Base-by-base conservation (phyloP, 305 asterid species). In the Nicotiana rustica region DNA sequence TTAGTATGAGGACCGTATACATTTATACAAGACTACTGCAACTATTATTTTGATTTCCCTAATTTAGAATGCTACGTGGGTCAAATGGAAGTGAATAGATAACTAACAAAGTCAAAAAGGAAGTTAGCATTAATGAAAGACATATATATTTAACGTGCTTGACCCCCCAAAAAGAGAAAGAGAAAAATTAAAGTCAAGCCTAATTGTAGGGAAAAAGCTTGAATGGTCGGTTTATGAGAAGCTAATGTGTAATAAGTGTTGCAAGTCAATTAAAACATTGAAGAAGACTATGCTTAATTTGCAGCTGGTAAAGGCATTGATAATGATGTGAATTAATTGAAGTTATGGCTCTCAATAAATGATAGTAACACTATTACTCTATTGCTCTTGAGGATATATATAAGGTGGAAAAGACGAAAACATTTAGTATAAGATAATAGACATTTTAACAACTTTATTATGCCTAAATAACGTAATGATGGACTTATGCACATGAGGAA, bases 121-220 rank as follows among this genome's bases (percentile, higher is more conserved):
- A 41, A 38, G 17, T n/a, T 19, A 19, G 33, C 6, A 61, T 61
- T 61, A 19, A 61, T 19, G 25, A 61, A 61, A 61, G 33, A 9
- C 67, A 61, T 61, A 61, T 19, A 61, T 61, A 61, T 61, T 75
- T 25, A 25, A 75, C 64, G 25, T 49, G 25, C 35, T 64, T 64
- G 17, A 64, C 36, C 36, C 17, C 41, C 15, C 33, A 25, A 52
- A 49, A 25, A 49, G 14, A 25, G 15, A 14, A 3, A 6, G 4
- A 49, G 25, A 49, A 3, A 71, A 0, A 47, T 9, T 13, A 67
- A 55, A 55, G n/a, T 67, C 38, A 18, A 71, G 55, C 79, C 25
- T 47, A 73, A 73, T 75, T 52, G 65, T 36, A 52, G 65, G 80
- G 25, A 75, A 52, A 75, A 49, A 52, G 79, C 15, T 75, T 33